Evolutionary conservation across 129 eudicot species (phyloP).

Genomic region (Cynara cardunculus): DNA sequence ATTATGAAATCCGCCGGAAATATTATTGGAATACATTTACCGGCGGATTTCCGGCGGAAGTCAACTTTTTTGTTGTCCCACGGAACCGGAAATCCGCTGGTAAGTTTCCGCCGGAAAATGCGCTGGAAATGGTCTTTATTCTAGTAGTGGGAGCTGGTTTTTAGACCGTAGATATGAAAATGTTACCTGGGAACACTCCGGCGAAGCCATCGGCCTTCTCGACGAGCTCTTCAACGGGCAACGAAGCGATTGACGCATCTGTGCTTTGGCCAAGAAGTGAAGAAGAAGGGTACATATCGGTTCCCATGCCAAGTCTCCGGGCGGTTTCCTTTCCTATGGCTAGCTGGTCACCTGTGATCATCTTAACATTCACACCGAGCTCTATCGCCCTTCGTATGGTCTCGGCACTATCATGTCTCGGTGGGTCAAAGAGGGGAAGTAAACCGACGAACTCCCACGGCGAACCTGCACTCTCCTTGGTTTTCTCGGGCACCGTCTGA

Average conservation of each 20-base stretch:
- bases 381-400: conserved; percentile 65
- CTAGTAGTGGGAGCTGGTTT: no score
- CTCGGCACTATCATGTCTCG: conserved; percentile 82
- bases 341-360: conserved; percentile 86
- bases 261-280: conserved; percentile 60
- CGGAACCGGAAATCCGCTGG: no score
- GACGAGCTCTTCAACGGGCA: conserved; percentile 50
- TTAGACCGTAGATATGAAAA: no score
- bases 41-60: no score
- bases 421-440: conserved; percentile 77
- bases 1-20: no score
- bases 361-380: conserved; percentile 66
- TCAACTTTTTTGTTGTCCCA: no score
- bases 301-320: conserved; percentile 86
- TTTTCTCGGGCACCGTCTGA: conserved; percentile 56
- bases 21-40: no score
- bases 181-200: conserved; percentile 86
- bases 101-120: no score
- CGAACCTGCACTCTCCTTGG: conserved; percentile 51
- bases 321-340: conserved; percentile 84
- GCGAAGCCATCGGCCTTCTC: conserved; percentile 88
- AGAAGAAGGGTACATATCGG: conserved; percentile 78
- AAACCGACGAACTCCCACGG: conserved; percentile 74
- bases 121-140: no score
- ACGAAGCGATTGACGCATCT: conserved; percentile 46